phyloP scores from a whole-genome alignment of 2,329 filamentous ascomycete genomes.

The Elsinoe australis region DNA sequence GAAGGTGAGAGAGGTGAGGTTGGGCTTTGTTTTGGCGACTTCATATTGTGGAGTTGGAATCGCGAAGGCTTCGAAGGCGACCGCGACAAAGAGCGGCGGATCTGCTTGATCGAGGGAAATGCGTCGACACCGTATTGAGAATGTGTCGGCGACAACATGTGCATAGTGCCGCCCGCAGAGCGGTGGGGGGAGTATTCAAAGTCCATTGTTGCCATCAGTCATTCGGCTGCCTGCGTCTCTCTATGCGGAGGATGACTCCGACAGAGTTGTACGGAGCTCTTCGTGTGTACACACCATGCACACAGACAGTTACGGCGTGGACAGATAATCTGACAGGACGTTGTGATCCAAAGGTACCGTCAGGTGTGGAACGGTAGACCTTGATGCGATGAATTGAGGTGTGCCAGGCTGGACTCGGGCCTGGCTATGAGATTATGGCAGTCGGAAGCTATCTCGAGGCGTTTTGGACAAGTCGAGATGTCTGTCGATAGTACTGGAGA shows the following conservation, averaged over 20 bases:
- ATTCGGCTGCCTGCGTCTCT: constrained; percentile 6
- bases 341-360: not conserved
- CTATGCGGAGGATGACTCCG: constrained; percentile 13
- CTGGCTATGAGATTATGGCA: too few species aligned
- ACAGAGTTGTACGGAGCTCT: constrained; percentile 13
- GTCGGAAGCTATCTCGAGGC: constrained; percentile 15
- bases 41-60: constrained; percentile 53
- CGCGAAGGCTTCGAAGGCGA: constrained; percentile 77
- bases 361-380: not conserved
- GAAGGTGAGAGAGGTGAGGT: constrained; percentile 36
- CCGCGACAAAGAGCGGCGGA: constrained; percentile 79
- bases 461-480: constrained; percentile 10
- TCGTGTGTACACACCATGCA: constrained; percentile 16
- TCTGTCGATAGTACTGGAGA: not conserved
- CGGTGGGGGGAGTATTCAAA: constrained; percentile 45
- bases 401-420: too few species aligned
- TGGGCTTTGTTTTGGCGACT: constrained; percentile 41
- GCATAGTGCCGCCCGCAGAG: constrained; percentile 64
- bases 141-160: constrained; percentile 72
- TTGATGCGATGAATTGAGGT: not conserved
- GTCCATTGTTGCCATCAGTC: constrained; percentile 33
- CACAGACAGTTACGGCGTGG: not conserved
- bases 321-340: not conserved
- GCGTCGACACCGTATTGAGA: constrained; percentile 63
- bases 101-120: constrained; percentile 69